Evolutionary conservation across 208 protist genomes (phyloP).

Genomic region (Crithidia fasciculata): DNA sequence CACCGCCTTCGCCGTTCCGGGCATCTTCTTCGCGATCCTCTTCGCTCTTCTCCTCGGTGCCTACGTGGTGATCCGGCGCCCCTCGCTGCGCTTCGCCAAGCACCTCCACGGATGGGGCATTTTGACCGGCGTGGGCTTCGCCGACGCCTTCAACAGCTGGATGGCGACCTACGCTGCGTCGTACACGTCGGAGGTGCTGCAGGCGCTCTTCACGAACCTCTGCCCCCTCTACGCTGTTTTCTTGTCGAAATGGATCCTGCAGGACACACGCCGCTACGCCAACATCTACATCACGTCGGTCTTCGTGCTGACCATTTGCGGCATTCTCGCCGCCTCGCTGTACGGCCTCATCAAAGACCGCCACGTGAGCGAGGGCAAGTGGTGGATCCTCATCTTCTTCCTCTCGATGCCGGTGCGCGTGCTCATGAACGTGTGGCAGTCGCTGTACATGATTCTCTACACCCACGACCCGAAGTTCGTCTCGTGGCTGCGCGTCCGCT

Average conservation of each 20-base stretch:
- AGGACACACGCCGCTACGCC: slow-evolving; percentile 65
- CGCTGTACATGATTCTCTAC: slow-evolving; percentile 87
- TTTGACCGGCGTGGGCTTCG: slow-evolving; percentile 66
- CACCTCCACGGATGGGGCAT: slow-evolving; percentile 52
- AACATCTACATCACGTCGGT: slow-evolving; percentile 65
- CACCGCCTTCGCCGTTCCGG: slow-evolving; percentile 72
- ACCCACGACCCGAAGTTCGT: slow-evolving; percentile 62
- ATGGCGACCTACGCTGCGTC: slow-evolving; percentile 80
- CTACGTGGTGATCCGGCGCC: slow-evolving; percentile 53
- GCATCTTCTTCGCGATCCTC: slow-evolving; percentile 66
- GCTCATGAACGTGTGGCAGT: slow-evolving; percentile 85
- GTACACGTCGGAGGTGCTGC: slow-evolving; percentile 80
- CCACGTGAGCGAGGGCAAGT: slow-evolving; percentile 47
- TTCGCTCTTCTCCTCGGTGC: slow-evolving; percentile 61
- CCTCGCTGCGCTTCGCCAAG: slow-evolving; percentile 63
- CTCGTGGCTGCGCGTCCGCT: slow-evolving; percentile 40
- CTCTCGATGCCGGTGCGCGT: slow-evolving; percentile 72
- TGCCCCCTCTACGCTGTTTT: slow-evolving; percentile 75
- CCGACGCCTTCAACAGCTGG: slow-evolving; percentile 78
- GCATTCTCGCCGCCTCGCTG: slow-evolving; percentile 62
- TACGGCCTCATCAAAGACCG: slow-evolving; percentile 54
- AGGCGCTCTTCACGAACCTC: slow-evolving; percentile 77
- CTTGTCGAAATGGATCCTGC: slow-evolving; percentile 78
- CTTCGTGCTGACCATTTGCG: slow-evolving; percentile 68
- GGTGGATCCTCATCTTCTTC: slow-evolving; percentile 86